Base-by-base conservation (phyloP, 306 rosid species). In the Betula pendula region DNA sequence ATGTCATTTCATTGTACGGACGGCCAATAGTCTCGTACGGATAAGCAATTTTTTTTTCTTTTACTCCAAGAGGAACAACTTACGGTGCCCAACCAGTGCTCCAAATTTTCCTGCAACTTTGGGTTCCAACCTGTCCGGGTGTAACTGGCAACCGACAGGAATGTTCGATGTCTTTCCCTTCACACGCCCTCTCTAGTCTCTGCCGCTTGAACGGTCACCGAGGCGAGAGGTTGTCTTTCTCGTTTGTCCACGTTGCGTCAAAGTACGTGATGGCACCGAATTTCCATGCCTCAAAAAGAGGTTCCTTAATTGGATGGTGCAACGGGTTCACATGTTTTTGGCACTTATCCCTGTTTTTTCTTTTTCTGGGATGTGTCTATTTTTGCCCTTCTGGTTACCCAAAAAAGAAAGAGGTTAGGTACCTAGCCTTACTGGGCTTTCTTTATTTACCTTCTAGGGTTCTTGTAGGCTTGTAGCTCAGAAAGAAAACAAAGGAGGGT, bases 71-170 rank as follows among this genome's bases (percentile, higher is more conserved):
- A 20, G 15, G 0, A 48, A 8, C 47, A 2, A 3, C 43, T 70
- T 67, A 47, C 53, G 66, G 44, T 72, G 4, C 49, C 58, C 72
- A 3, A 14, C 7, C 13, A 33, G 77, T 80, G 82, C 82, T 76
- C 77, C 75, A 78, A 72, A 72, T 60, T 71, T 76, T 44, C 66
- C 82, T 77, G 87, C 83, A 74, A 71, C 78, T 15, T n/a, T 3
- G 17, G 50, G 66, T 10, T 24, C 70, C 59, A 55, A 68, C 59
- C 38, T 81, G 92, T 86, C 82, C 81, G 29, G 12, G 59, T 62
- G 66, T 68, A 78, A 90, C 88, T 84, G 89, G 91, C 89, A 93
- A 89, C 89, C 81, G 93, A 90, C 90, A 93, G 56, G 82, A 67
- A 75, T 89, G 93, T 84, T 86, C 24, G 79, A 66, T 84, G 83